A percentile compares a stretch with the other conserved stretches of the same genome.
Conservation (phyloP, 371 early-diverging fungal species). For the Apophysomyces sp. region DNA sequence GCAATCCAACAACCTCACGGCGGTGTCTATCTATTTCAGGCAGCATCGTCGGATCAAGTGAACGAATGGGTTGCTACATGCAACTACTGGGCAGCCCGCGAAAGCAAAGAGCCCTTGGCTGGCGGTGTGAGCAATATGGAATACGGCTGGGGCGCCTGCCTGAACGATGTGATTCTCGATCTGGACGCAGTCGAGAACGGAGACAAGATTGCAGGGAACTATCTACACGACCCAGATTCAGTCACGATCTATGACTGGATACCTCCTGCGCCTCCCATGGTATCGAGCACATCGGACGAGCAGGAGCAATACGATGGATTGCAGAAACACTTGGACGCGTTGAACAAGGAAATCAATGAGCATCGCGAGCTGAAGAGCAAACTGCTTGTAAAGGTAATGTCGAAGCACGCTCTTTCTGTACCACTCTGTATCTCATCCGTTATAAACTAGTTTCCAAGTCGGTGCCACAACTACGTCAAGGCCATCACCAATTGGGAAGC, state of each 20-base stretch:
- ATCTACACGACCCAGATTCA: slow-evolving; percentile 19
- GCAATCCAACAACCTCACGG: slow-evolving; percentile 79
- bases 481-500: slow-evolving; percentile 84
- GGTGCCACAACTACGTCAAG: slow-evolving; percentile 54
- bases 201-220: slow-evolving; percentile 13
- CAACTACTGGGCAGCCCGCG: slow-evolving; percentile 91
- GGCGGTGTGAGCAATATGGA: slow-evolving; percentile 86
- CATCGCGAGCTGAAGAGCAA: slow-evolving; percentile 41
- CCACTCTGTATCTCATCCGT: no score
- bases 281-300: slow-evolving; percentile 28
- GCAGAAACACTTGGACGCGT: slow-evolving; percentile 22
- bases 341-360: slow-evolving; percentile 39
- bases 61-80: slow-evolving; percentile 81
- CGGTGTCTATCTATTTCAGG: slow-evolving; percentile 83
- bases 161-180: slow-evolving; percentile 38
- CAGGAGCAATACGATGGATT: slow-evolving; percentile 22
- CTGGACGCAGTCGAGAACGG: slow-evolving; percentile 23
- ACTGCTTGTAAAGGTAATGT: slow-evolving; percentile 26
- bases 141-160: slow-evolving; percentile 85
- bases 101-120: slow-evolving; percentile 81
- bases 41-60: slow-evolving; percentile 61
- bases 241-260: slow-evolving; percentile 30
- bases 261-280: slow-evolving; percentile 39
- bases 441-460: slow-evolving; percentile 41
- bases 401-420: no score